Evolutionary conservation across 23 red algal species (phyloP).

Genomic region (Pyropia haitanensis): DNA sequence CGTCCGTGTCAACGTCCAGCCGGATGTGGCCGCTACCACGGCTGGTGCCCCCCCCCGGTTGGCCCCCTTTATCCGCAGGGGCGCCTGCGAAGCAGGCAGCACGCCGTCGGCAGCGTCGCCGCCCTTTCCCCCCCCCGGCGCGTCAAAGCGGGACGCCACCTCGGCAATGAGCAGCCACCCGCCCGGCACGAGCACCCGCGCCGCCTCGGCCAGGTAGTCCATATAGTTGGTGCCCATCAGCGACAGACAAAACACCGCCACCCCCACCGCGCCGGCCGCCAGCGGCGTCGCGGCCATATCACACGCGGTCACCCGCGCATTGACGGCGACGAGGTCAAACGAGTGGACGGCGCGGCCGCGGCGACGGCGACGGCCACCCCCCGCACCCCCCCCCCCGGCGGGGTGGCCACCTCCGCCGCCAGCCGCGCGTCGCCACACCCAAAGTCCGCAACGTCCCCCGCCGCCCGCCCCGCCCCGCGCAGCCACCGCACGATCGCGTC

Average conservation of each 20-base stretch:
- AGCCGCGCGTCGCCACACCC: conserved; percentile 69
- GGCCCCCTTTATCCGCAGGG: too few species aligned
- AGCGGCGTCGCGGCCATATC: conserved; percentile 72
- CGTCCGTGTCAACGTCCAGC: too few species aligned
- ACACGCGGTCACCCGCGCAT: conserved; percentile 58
- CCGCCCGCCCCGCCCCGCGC: background rate
- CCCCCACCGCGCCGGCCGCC: conserved; percentile 16
- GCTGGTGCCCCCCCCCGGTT: too few species aligned
- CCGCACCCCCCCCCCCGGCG: background rate
- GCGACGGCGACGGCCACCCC: too few species aligned
- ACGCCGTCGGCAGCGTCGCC: too few species aligned
- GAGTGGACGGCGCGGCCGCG: conserved; percentile 26
- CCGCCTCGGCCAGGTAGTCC: conserved; percentile 62
- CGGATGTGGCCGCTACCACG: too few species aligned
- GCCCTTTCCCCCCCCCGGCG: conserved; percentile 1
- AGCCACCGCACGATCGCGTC: conserved; percentile 49
- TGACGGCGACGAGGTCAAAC: conserved; percentile 76
- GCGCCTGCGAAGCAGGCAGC: too few species aligned
- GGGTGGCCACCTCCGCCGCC: conserved; percentile 12
- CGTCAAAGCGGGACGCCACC: conserved; percentile 61
- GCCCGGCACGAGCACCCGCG: conserved; percentile 21
- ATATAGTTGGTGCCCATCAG: conserved; percentile 94
- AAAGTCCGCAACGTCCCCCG: conserved; percentile 39
- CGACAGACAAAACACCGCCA: conserved; percentile 89
- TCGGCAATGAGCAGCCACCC: conserved; percentile 65